phyloP scores from a whole-genome alignment of 192 early-diverging fungal species.

The Podila verticillata region DNA sequence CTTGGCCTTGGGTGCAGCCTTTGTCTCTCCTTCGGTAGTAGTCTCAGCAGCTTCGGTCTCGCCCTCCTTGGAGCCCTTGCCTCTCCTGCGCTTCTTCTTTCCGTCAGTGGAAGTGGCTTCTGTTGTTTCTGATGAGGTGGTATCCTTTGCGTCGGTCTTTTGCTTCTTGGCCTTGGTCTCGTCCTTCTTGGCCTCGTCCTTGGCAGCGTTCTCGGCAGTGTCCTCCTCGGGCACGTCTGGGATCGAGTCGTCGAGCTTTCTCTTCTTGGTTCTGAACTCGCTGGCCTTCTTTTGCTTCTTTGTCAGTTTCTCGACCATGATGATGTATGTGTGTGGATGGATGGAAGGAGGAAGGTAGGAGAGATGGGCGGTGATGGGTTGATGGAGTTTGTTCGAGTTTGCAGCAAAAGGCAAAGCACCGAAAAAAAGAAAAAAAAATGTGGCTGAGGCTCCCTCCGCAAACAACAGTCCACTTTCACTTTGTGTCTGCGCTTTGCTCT shows the following conservation, averaged over 20 bases:
- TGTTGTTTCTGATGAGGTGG: slow-evolving; percentile 10
- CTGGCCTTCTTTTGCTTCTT: slow-evolving; percentile 61
- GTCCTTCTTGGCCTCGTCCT: slow-evolving; percentile 8
- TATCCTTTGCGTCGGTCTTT: neutral
- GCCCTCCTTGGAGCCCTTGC: slow-evolving; percentile 30
- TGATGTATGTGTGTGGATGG: neutral
- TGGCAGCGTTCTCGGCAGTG: slow-evolving; percentile 4
- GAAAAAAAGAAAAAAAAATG: slow-evolving; percentile 4
- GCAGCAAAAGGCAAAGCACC: neutral
- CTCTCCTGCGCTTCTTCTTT: slow-evolving; percentile 46
- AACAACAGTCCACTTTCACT: neutral
- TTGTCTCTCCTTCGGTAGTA: slow-evolving; percentile 4
- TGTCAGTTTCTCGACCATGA: slow-evolving; percentile 56
- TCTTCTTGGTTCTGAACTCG: slow-evolving; percentile 59
- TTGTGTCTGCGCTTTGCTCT: neutral
- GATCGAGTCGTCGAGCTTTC: slow-evolving; percentile 50
- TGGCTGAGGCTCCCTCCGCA: neutral
- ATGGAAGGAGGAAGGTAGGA: neutral
- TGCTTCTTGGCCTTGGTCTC: slow-evolving; percentile 2
- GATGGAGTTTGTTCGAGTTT: neutral
- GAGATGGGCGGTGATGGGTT: neutral
- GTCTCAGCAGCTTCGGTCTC: neutral
- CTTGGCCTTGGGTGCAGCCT: slow-evolving; percentile 14
- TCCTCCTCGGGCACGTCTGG: slow-evolving; percentile 44
- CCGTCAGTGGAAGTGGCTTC: slow-evolving; percentile 15